Evolutionary conservation across 768 basidiomycete genomes (phyloP).

Genomic region (Pleurotus salmoneostramineus): DNA sequence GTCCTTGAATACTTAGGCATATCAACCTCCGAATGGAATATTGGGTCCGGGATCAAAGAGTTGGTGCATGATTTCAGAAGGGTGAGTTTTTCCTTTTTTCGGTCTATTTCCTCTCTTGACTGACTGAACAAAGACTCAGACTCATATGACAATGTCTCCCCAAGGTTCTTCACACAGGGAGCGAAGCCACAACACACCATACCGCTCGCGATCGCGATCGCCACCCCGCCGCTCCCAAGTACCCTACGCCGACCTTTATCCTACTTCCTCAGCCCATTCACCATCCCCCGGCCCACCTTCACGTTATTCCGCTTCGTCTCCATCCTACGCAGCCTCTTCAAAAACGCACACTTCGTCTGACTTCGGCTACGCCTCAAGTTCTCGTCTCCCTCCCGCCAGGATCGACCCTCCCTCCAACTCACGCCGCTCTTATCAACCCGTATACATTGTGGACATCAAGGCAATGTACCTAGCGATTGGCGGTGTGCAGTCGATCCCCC

Average conservation of each 20-base stretch:
- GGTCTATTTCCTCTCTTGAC: not conserved
- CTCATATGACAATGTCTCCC: not conserved
- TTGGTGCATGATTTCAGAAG: not conserved
- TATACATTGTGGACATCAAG: not conserved
- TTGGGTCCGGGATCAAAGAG: not conserved
- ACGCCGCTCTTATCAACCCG: not conserved
- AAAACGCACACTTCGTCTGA: no score
- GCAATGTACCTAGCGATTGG: not conserved
- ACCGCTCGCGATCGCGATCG: not conserved
- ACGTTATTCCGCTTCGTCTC: no score
- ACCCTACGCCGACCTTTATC: not conserved
- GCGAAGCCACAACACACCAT: not conserved
- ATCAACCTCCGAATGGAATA: not conserved
- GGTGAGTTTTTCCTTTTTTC: not conserved
- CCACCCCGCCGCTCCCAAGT: not conserved
- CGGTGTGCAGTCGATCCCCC: no score
- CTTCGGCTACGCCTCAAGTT: no score
- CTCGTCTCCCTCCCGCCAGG: not conserved
- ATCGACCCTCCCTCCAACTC: not conserved
- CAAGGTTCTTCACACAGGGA: not conserved
- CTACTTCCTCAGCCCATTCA: not conserved
- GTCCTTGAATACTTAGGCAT: not conserved
- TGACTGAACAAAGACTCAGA: not conserved
- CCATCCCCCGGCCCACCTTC: not conserved
- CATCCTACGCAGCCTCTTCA: no score